A percentile compares a stretch with the other conserved stretches of the same genome.
phyloP scores from a whole-genome alignment of 768 basidiomycete species.

The Rhizopogon roseolus region DNA sequence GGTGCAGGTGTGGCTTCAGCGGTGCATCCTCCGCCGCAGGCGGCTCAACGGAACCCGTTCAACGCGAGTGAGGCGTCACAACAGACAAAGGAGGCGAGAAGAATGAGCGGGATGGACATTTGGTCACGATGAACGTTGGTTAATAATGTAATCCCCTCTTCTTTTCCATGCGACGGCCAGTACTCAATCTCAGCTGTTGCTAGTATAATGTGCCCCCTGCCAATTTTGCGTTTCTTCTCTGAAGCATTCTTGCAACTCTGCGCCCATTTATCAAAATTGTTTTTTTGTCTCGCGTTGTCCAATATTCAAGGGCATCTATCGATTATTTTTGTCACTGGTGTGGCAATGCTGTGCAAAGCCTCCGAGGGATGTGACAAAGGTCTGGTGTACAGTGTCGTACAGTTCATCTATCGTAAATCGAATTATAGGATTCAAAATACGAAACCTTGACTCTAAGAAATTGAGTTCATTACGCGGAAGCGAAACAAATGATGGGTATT shows the following conservation, averaged over 20 bases:
- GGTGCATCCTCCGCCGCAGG: conserved; percentile 32
- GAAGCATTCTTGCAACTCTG: conserved; percentile 8
- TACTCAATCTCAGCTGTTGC: neutral
- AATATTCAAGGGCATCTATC: conserved; percentile 1
- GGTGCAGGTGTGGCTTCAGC: conserved; percentile 52
- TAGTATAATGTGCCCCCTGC: neutral
- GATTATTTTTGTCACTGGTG: neutral
- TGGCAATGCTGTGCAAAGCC: neutral
- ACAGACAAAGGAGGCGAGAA: conserved; percentile 50
- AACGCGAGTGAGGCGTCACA: conserved; percentile 39
- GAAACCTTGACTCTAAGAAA: neutral
- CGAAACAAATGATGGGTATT: neutral
- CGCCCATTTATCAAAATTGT: conserved; percentile 14
- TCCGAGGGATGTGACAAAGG: neutral
- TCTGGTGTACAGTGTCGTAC: neutral
- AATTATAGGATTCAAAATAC: neutral
- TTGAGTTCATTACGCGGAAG: neutral
- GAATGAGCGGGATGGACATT: conserved; percentile 63
- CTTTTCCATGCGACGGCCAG: conserved; percentile 4
- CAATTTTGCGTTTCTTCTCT: conserved; percentile 1
- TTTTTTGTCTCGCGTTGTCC: neutral
- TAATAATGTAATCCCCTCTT: conserved; percentile 8
- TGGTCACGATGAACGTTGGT: conserved; percentile 60
- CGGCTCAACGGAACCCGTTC: conserved; percentile 34
- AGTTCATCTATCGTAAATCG: neutral